Base-by-base conservation (phyloP, 2,329 filamentous ascomycete species). In the Rutstroemia sp. region DNA sequence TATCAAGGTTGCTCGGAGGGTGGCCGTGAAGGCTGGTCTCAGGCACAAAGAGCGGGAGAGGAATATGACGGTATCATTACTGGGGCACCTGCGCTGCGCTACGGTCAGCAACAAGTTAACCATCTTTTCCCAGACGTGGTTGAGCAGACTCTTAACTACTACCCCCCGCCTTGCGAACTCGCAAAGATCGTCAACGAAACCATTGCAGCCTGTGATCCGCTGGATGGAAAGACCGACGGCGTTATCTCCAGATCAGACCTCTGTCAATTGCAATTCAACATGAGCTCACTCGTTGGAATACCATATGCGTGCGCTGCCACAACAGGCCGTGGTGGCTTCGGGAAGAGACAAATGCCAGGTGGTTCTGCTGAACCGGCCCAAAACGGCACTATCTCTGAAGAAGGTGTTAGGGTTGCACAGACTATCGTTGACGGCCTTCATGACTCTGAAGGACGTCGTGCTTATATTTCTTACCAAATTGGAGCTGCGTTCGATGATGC, bases 191-290 rank as follows among this genome's bases (percentile, higher is more conserved):
- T 78, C 19, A 82, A 80, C 62, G 70, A 72, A 42, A 82, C 79
- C 4, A 80, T 83, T 46, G 69, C 70, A 1, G 74, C 74, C 39
- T 84, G 80, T 51, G 80, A 83, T 58, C 68, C 73, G 9, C 70
- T 83, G 7, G 80, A 83, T 57, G 80, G 81, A 6, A 72, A 72
- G 45, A 73, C 71, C 1, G 80, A 83, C 54, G 78, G 79, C 14
- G 77, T 83, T 4, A 72, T 83, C 19, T 69, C 74, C 8, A 70
- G 76, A 8, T 74, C 73, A 0, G 75, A 78, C 52, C 70, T 78
- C 7, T 78, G 75, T 70, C 71, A 70, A 54, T 60, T 76, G 8
- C 30, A 63, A 74, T 46, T 77, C 65, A 72, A 81, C 62, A 62
- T 77, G 30, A 73, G 66, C 56, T 67, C 70, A 16, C 73, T 72